Evolutionary conservation across 1,284 basidiomycete genomes (phyloP).

Genomic region (Paramarasmius palmivorus): DNA sequence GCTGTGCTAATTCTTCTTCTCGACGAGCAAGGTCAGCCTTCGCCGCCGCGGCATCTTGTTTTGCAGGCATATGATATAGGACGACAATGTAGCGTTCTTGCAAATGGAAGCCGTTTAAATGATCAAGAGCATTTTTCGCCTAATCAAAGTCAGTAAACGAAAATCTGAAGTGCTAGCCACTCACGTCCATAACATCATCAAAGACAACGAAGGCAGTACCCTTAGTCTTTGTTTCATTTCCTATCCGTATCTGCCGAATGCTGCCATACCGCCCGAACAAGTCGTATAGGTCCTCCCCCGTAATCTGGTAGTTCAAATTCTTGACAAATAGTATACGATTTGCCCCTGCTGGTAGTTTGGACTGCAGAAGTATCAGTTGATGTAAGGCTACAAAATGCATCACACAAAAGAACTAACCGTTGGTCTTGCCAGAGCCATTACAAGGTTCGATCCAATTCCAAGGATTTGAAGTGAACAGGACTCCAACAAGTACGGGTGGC

Average conservation of each 20-base stretch:
- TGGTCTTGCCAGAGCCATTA: too few species aligned
- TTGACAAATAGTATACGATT: conserved; percentile 87
- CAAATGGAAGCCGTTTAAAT: conserved; percentile 97
- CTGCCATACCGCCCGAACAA: conserved; percentile 97
- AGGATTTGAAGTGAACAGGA: too few species aligned
- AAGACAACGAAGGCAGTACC: conserved; percentile 96
- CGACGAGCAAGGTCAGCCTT: conserved; percentile 91
- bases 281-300: conserved; percentile 94
- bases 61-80: conserved; percentile 95
- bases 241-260: conserved; percentile 93
- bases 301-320: conserved; percentile 94
- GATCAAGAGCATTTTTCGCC: conserved; percentile 95
- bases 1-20: conserved; percentile 86
- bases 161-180: conserved; percentile 26
- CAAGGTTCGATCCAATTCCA: too few species aligned
- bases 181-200: conserved; percentile 86
- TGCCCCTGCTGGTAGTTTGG: conserved; percentile 83
- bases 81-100: conserved; percentile 98
- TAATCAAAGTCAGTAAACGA: conserved; percentile 32
- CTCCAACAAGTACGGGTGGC: conserved; percentile 16
- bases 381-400: not conserved
- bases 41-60: conserved; percentile 88
- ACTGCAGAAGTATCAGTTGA: conserved; percentile 35
- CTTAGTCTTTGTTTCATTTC: conserved; percentile 89
- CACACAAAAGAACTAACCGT: conserved; percentile 47